Conservation (phyloP, 225 moss, liverwort and hornwort genomes). For the Polytrichum formosum region DNA sequence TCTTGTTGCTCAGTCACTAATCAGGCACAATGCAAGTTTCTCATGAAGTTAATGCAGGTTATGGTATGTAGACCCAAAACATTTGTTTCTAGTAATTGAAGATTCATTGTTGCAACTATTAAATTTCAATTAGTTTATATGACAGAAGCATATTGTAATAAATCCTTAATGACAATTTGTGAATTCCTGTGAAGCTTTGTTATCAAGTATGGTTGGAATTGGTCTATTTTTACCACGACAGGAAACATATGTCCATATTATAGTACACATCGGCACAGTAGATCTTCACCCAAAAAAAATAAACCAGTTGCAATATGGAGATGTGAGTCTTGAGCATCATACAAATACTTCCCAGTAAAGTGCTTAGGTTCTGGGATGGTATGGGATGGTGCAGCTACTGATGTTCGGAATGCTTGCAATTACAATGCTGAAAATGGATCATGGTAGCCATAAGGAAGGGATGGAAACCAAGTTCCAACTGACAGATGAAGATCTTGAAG, state of each 20-base stretch:
- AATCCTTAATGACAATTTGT: too few relatives aligned
- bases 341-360: too few relatives aligned
- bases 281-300: background rate
- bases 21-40: background rate
- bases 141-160: too few relatives aligned
- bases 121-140: background rate
- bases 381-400: slow-evolving; percentile 19
- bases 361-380: too few relatives aligned
- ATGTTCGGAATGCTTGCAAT: slow-evolving; percentile 42
- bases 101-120: background rate
- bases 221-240: too few relatives aligned
- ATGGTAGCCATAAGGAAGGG: slow-evolving; percentile 16
- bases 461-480: slow-evolving; percentile 14
- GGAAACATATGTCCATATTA: too few relatives aligned
- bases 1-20: too few relatives aligned
- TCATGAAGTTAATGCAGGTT: background rate
- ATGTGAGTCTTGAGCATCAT: background rate
- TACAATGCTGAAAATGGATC: slow-evolving; percentile 45
- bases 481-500: slow-evolving; percentile 28
- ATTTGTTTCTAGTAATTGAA: background rate
- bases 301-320: background rate
- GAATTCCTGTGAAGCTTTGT: too few relatives aligned
- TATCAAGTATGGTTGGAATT: too few relatives aligned
- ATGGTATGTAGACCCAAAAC: background rate
- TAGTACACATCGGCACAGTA: too few relatives aligned